Base-by-base conservation (phyloP, 192 early-diverging fungal species). In the Linnemannia exigua region DNA sequence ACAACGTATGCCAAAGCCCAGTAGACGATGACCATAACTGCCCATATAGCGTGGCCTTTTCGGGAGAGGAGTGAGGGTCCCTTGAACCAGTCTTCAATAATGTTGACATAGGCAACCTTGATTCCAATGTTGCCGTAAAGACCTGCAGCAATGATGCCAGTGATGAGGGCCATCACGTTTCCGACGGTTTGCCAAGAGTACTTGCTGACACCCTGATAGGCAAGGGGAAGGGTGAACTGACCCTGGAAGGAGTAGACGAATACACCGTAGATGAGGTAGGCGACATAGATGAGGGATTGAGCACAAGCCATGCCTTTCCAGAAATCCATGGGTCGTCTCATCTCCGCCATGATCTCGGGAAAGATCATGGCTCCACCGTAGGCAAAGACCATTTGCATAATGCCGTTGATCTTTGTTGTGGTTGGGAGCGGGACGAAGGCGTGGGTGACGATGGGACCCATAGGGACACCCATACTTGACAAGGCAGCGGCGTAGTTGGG, bases 351-450 rank as follows among this genome's bases (percentile, higher is more conserved):
- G 31, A 81, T 76, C 38, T 81, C 58, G 35, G 67, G 41, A 31
- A 81, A 81, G 54, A 81, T 67, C 80, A 81, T 81, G 74, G 80
- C 72, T 9, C 80, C 80, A 25, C 80, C 80, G 68, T 81, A 81
- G 50, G 73, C 41, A 46, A 51, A 81, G 20, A 81, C 80, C 37
- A 70, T 70, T 46, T 81, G 72, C 80, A 81, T 81, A 44, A 76
- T 66, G 20, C 80, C 80, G 66, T 66, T 61, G 54, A 81, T 76
- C 22, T 79, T 50, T 4, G 20, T 25, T 16, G 35, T 70, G 6
- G 68, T 38, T 19, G 68, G 28, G n/a, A 54, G 54, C 12, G 48
- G 20, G 28, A 75, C 70, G 41, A 63, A 80, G 36, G 72, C 79
- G 6, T 37, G 50, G 16, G 73, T 76, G 11, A 81, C 47, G 67